Evolutionary conservation across 2,329 filamentous ascomycete genomes (phyloP).

Genomic region (Aspergillus fructus): DNA sequence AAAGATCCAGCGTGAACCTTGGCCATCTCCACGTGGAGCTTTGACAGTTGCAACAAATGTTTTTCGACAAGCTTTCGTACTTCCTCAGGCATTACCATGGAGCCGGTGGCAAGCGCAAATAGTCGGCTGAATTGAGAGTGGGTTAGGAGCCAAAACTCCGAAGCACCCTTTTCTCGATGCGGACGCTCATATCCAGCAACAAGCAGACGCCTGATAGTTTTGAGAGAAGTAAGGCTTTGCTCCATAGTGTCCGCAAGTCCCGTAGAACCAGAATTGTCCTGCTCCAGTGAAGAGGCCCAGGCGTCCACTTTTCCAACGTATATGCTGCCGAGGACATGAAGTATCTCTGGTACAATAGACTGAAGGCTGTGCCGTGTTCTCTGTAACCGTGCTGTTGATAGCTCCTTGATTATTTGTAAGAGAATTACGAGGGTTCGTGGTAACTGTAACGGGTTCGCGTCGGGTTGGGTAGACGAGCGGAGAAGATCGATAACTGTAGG

Average conservation of each 20-base stretch:
- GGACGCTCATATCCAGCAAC: constrained; percentile 82
- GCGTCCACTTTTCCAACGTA: constrained; percentile 71
- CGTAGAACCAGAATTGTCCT: constrained; percentile 58
- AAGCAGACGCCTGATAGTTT: constrained; percentile 74
- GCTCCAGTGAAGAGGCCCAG: constrained; percentile 65
- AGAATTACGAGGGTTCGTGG: constrained; percentile 73
- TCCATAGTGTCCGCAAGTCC: constrained; percentile 65
- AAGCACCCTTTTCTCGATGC: constrained; percentile 72
- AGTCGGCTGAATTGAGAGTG: constrained; percentile 77
- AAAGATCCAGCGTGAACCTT: constrained; percentile 78
- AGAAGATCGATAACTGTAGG: constrained; percentile 61
- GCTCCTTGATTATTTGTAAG: constrained; percentile 84
- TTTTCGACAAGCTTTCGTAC: constrained; percentile 71
- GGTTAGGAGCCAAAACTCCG: constrained; percentile 76
- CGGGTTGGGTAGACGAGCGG: constrained; percentile 52
- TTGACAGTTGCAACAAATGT: constrained; percentile 85
- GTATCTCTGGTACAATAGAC: constrained; percentile 75
- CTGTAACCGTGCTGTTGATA: constrained; percentile 75
- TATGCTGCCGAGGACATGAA: constrained; percentile 75
- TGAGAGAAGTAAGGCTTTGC: constrained; percentile 76
- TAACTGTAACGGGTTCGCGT: constrained; percentile 65
- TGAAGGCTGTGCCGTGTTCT: constrained; percentile 75
- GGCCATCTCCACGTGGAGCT: constrained; percentile 86
- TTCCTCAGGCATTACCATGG: constrained; percentile 53
- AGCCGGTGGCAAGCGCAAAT: constrained; percentile 61